A percentile compares a stretch with the other conserved stretches of the same genome.
These are phyloP conservation scores for Prunus mongolica DNA, from an alignment of 306 rosid species.

Conservation along the genomic window DNA sequence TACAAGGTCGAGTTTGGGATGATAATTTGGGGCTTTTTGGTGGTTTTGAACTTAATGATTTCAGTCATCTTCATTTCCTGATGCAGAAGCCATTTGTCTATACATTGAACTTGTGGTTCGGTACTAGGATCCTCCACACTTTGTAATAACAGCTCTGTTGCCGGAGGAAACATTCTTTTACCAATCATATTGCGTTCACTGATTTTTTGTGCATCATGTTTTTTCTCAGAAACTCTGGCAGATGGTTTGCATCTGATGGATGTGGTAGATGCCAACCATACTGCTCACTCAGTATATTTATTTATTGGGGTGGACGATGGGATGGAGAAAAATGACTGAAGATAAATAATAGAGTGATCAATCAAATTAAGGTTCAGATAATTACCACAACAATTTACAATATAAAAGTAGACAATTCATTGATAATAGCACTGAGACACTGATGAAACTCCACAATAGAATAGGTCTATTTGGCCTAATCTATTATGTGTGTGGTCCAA, in stretches of 20 bases:
- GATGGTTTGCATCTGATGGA: not conserved
- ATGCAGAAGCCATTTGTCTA: not conserved
- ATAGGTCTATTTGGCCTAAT: too few relatives aligned
- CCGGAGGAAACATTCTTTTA: slow-evolving; percentile 7
- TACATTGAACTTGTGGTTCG: slow-evolving; percentile 10
- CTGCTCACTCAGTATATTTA: too few relatives aligned
- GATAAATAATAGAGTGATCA: too few relatives aligned
- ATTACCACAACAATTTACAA: too few relatives aligned
- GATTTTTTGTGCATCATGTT: not conserved
- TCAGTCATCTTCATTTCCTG: not conserved
- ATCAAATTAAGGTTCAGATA: too few relatives aligned
- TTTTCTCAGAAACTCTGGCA: not conserved
- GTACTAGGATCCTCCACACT: not conserved
- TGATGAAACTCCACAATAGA: too few relatives aligned
- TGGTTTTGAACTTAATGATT: slow-evolving; percentile 6
- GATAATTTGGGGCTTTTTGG: slow-evolving; percentile 8
- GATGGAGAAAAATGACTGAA: too few relatives aligned
- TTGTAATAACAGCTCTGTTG: slow-evolving; percentile 8
- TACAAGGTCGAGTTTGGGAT: slow-evolving; percentile 76
- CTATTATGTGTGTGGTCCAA: too few relatives aligned
- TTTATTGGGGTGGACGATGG: too few relatives aligned
- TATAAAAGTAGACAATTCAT: too few relatives aligned
- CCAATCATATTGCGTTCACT: not conserved
- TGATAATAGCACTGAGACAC: too few relatives aligned
- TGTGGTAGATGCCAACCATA: not conserved